These are phyloP conservation scores for carrot (Daucus carota) DNA, from an alignment of 129 eudicot genomes.

Conservation along the genomic window DNA sequence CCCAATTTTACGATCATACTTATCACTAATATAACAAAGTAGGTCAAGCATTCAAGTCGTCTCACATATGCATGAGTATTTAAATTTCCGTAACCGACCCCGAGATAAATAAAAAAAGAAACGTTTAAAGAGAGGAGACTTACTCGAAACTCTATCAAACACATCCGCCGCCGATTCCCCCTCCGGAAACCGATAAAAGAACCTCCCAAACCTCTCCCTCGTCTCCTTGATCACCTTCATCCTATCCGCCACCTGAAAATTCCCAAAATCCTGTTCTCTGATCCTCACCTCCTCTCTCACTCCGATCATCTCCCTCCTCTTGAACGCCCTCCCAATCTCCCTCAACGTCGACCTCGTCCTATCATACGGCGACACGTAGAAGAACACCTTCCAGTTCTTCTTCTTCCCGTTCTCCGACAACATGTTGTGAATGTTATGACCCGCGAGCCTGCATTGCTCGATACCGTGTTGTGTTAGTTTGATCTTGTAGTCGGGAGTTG, in stretches of 20 bases:
- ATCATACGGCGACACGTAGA: constrained; percentile 75
- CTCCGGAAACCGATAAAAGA: constrained; percentile 74
- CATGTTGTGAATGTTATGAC: constrained; percentile 27
- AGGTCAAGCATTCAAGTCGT: too few relatives aligned
- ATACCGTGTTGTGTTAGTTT: constrained; percentile 46
- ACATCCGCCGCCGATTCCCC: constrained; percentile 95
- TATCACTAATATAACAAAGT: too few relatives aligned
- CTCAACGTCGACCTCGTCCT: constrained; percentile 63
- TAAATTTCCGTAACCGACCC: not conserved
- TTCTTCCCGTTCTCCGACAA: constrained; percentile 14
- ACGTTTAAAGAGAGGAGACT: not conserved
- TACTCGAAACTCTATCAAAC: constrained; percentile 84
- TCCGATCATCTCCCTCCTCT: constrained; percentile 44
- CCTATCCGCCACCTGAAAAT: constrained; percentile 68
- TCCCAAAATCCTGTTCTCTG: constrained; percentile 91
- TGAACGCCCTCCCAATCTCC: constrained; percentile 67
- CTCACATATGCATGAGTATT: not conserved
- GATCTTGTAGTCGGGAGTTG: constrained; percentile 69
- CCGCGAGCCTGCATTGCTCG: constrained; percentile 48
- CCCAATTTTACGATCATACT: too few relatives aligned
- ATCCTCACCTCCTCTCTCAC: constrained; percentile 77
- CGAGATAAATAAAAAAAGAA: too few relatives aligned
- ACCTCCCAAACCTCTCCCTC: constrained; percentile 63
- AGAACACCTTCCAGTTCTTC: constrained; percentile 46
- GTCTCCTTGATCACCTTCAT: constrained; percentile 65